Evolutionary conservation across 495 filamentous ascomycete genomes (phyloP).

Genomic region (Xylaria scruposa): DNA sequence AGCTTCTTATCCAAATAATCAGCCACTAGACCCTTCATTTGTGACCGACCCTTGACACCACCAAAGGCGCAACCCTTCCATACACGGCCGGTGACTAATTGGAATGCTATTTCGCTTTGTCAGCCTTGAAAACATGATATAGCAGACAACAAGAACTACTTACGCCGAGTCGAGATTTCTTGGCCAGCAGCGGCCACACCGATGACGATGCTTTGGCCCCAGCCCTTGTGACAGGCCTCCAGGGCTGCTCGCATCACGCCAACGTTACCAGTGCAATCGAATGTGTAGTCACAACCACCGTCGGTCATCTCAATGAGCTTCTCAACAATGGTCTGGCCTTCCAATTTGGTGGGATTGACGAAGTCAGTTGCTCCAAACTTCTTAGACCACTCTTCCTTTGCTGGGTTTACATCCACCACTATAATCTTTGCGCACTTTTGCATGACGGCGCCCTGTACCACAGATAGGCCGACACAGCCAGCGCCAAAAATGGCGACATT

Average conservation of each 20-base stretch:
- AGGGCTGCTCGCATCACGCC: conserved; percentile 94
- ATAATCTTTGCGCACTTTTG: conserved; percentile 90
- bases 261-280: conserved; percentile 98
- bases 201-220: conserved; percentile 98
- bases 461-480: conserved; percentile 92
- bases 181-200: conserved; percentile 97
- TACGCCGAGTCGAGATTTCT: conserved; percentile 95
- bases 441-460: conserved; percentile 93
- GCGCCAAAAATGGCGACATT: conserved; percentile 95
- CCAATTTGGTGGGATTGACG: conserved; percentile 86
- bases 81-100: conserved; percentile 94
- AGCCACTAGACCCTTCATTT: conserved; percentile 85
- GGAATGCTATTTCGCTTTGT: conserved; percentile 74
- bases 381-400: conserved; percentile 87
- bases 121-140: conserved; percentile 26
- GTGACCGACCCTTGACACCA: conserved; percentile 94
- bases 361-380: conserved; percentile 98
- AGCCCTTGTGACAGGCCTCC: conserved; percentile 98
- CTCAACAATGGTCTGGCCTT: conserved; percentile 81
- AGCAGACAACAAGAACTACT: conserved; percentile 50
- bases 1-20: conserved; percentile 90
- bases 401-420: conserved; percentile 91
- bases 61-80: conserved; percentile 99
- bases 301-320: conserved; percentile 98
- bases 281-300: conserved; percentile 97